Evolutionary conservation across 2,329 filamentous ascomycete genomes (phyloP).

Genomic region (Elsinoe necatrix): DNA sequence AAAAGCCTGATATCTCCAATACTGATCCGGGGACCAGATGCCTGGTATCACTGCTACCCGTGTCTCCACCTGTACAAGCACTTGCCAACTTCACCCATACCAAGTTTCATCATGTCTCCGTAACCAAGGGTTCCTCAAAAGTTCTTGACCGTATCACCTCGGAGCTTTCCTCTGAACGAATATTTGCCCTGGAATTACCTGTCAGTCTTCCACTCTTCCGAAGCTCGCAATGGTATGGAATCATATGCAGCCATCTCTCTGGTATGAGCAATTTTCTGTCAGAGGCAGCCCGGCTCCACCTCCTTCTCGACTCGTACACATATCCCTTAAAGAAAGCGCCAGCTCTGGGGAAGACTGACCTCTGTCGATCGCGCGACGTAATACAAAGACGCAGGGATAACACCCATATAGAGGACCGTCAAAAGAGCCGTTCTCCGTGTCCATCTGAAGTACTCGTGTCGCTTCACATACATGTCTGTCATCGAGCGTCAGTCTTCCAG

Average conservation of each 20-base stretch:
- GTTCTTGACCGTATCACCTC: constrained; percentile 75
- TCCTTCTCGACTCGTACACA: neutral
- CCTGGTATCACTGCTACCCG: no score
- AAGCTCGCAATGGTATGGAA: no score
- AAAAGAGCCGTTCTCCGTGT: constrained; percentile 73
- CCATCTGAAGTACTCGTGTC: constrained; percentile 94
- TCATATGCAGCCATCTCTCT: no score
- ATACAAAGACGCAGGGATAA: constrained; percentile 63
- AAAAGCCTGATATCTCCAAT: no score
- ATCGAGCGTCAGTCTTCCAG: constrained; percentile 15
- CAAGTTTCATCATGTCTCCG: no score
- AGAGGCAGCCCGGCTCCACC: neutral
- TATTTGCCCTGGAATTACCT: constrained; percentile 62
- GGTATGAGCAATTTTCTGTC: no score
- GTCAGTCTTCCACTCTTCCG: constrained; percentile 16
- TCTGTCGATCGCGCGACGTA: constrained; percentile 73
- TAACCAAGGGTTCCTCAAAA: constrained; percentile 42
- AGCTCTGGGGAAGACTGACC: constrained; percentile 51
- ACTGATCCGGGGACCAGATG: no score
- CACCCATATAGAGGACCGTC: constrained; percentile 65
- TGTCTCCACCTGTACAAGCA: no score
- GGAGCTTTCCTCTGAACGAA: constrained; percentile 77
- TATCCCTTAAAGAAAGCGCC: no score
- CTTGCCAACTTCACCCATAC: no score
- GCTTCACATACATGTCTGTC: constrained; percentile 71